These are phyloP conservation scores for Wickerhamiella nectarea DNA, from an alignment of 805 yeast genomes.

Conservation along the genomic window DNA sequence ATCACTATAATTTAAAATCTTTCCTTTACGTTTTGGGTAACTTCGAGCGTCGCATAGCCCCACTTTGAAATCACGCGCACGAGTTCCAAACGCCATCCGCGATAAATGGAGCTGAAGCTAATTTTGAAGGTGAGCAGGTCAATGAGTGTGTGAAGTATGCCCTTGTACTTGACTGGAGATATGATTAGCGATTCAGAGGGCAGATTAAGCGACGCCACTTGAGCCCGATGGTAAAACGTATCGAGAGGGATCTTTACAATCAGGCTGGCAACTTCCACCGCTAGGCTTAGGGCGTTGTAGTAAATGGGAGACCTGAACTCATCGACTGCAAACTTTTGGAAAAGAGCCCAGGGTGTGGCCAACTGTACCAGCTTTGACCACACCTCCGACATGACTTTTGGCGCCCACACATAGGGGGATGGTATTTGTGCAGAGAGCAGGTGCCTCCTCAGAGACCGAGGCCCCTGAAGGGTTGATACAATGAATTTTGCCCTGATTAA, in stretches of 20 bases:
- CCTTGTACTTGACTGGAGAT: slow-evolving; percentile 41
- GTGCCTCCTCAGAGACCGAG: slow-evolving; percentile 60
- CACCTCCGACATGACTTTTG: slow-evolving; percentile 54
- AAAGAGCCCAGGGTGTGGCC: slow-evolving; percentile 52
- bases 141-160: slow-evolving; percentile 42
- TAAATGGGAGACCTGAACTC: slow-evolving; percentile 46
- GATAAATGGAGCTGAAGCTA: slow-evolving; percentile 40
- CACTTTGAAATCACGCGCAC: slow-evolving; percentile 70
- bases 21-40: slow-evolving; percentile 11
- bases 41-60: slow-evolving; percentile 33
- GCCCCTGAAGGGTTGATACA: slow-evolving; percentile 29
- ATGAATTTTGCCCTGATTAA: slow-evolving; percentile 66
- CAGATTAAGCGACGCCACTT: slow-evolving; percentile 42
- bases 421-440: slow-evolving; percentile 27
- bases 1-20: slow-evolving; percentile 6
- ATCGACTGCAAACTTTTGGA: slow-evolving; percentile 51
- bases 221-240: slow-evolving; percentile 72
- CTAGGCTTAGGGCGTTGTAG: slow-evolving; percentile 44
- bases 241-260: slow-evolving; percentile 76
- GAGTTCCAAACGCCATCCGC: slow-evolving; percentile 87
- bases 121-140: slow-evolving; percentile 33
- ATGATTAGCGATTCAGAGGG: slow-evolving; percentile 35
- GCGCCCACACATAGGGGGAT: slow-evolving; percentile 36
- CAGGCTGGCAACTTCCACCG: slow-evolving; percentile 53
- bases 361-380: slow-evolving; percentile 46